Evolutionary conservation across 2,329 filamentous ascomycete species (phyloP), one percentile per base, ranked within the genome.

Genomic region (Ascochyta fabae): DNA sequence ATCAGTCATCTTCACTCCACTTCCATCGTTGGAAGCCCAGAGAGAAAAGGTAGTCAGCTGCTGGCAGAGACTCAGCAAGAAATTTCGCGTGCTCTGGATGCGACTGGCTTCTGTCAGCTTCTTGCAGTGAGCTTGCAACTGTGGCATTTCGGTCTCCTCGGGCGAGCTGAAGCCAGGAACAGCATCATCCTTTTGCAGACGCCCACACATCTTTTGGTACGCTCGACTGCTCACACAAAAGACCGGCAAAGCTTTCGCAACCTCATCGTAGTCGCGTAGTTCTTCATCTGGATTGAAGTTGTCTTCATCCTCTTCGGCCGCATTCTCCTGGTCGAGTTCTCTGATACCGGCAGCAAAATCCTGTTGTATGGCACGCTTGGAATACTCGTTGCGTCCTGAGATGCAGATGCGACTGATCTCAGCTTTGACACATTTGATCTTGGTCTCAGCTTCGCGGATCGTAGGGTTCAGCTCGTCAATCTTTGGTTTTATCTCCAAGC

Each of bases 191-290:
- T 83, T 81, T 48, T 76, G 68, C 8, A 88, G 66, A 3, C 83
- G 78, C 1, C 83, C 84, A 35, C 78, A 76, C n/a, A 89, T 71
- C 62, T 86, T 85, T 61, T 89, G 86, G 49, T 87, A 89, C 0
- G 82, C 86, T 40, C 83, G 77, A 42, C 83, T 84, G 53, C 84
- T 86, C 15, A 89, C 83, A 58, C 86, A 89, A 64, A 88, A 90
- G 1, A 89, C 86, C 0, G 85, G 82, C 0, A 90, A 75, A 0
- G 76, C 78, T 8, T 70, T 70, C 0, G 83, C 85, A 7, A 88
- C 79, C 39, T 84, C 71, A 0, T 84, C 79, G 48, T 89, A 89
- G 62, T 88, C 81, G 9, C 84, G 79, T 2, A 77, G 40, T 6
- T 86, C 81, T n/a, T 80, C 65, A 2, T 83, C 79, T 0, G 83